Evolutionary conservation across 2,329 filamentous ascomycete species (phyloP).

Genomic region (Herpotrichia juniperi): DNA sequence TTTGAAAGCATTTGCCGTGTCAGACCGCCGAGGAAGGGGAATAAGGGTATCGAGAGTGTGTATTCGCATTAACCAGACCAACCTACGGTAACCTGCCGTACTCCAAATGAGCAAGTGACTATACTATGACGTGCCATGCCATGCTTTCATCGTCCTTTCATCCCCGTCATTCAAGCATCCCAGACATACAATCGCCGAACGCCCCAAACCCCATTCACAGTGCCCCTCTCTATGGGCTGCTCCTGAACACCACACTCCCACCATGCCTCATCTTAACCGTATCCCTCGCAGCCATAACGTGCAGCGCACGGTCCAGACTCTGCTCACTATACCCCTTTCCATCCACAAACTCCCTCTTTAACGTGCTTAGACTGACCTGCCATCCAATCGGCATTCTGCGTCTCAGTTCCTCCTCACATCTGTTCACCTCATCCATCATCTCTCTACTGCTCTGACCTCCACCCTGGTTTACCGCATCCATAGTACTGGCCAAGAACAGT

Average conservation of each 20-base stretch:
- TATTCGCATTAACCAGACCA: too few relatives aligned
- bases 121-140: not conserved
- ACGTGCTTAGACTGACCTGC: conserved; percentile 86
- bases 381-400: conserved; percentile 90
- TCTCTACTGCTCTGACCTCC: conserved; percentile 80
- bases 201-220: not conserved
- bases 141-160: not conserved
- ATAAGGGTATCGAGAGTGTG: too few relatives aligned
- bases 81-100: too few relatives aligned
- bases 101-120: not conserved
- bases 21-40: too few relatives aligned
- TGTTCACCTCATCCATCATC: conserved; percentile 85
- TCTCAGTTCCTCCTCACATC: conserved; percentile 87
- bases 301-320: conserved; percentile 80
- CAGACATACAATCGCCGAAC: not conserved
- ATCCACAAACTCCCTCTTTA: conserved; percentile 90
- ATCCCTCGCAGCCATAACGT: conserved; percentile 85
- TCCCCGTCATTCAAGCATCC: not conserved
- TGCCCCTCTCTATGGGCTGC: conserved; percentile 60
- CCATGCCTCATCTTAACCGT: conserved; percentile 83
- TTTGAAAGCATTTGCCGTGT: too few relatives aligned
- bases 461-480: conserved; percentile 95
- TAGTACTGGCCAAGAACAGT: conserved; percentile 93
- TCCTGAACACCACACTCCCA: conserved; percentile 75
- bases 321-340: conserved; percentile 89